Evolutionary conservation across 495 filamentous ascomycete species (phyloP).

Genomic region (Tuber microsphaerosporum): DNA sequence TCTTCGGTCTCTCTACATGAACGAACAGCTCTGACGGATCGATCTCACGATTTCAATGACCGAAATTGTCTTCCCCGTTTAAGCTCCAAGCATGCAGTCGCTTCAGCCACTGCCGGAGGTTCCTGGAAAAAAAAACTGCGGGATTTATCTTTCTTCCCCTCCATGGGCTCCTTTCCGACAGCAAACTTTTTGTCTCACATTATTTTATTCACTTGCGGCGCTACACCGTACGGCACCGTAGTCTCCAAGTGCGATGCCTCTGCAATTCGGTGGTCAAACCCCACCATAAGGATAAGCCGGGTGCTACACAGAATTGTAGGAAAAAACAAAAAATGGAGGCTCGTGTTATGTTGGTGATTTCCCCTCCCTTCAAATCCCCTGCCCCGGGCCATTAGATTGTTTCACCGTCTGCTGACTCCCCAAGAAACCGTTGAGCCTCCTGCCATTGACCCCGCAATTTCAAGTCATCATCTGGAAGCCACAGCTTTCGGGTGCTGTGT

Average conservation of each 20-base stretch:
- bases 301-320: neutral
- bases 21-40: neutral
- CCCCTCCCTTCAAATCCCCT: neutral
- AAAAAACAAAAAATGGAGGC: slow-evolving; percentile 28
- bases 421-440: neutral
- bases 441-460: neutral
- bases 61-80: neutral
- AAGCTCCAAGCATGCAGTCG: neutral
- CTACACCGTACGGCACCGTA: neutral
- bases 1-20: slow-evolving; percentile 1
- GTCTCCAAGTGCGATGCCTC: neutral
- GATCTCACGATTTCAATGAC: slow-evolving; percentile 3
- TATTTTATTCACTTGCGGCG: neutral
- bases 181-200: neutral
- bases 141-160: neutral
- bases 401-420: neutral
- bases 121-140: neutral
- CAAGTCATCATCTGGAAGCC: neutral
- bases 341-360: slow-evolving; percentile 34
- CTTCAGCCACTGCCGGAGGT: slow-evolving; percentile 4
- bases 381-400: neutral
- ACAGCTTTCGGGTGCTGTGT: neutral
- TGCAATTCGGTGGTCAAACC: neutral
- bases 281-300: neutral
- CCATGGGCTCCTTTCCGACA: neutral